phyloP scores from a whole-genome alignment of 2,329 filamentous ascomycete genomes.

The Sarocladiaceae sp. region DNA sequence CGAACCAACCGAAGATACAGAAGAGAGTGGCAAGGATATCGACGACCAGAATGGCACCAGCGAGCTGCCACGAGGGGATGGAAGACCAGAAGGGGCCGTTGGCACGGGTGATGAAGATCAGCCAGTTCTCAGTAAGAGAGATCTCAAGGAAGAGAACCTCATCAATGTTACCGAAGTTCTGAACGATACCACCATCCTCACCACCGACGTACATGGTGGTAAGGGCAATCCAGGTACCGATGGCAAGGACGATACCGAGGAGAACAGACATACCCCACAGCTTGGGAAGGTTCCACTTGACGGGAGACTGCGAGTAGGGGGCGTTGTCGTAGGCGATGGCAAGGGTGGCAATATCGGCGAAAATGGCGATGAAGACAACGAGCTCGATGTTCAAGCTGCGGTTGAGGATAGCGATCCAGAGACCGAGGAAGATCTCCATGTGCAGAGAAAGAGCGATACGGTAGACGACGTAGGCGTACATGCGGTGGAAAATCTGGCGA shows the following conservation, averaged over 20 bases:
- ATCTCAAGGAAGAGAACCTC: slow-evolving; percentile 85
- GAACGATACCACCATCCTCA: slow-evolving; percentile 73
- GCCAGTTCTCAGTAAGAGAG: slow-evolving; percentile 88
- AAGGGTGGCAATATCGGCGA: slow-evolving; percentile 85
- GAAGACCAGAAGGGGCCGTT: slow-evolving; percentile 91
- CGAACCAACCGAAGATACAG: slow-evolving; percentile 78
- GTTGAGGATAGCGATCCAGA: slow-evolving; percentile 89
- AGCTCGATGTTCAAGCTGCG: slow-evolving; percentile 76
- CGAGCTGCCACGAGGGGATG: slow-evolving; percentile 78
- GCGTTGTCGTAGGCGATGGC: slow-evolving; percentile 93
- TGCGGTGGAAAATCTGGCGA: slow-evolving; percentile 91
- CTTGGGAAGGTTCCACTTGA: slow-evolving; percentile 94
- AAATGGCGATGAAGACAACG: slow-evolving; percentile 91
- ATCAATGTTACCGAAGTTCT: slow-evolving; percentile 80
- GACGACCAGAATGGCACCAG: slow-evolving; percentile 71
- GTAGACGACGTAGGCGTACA: slow-evolving; percentile 95
- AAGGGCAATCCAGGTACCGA: slow-evolving; percentile 83
- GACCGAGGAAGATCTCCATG: slow-evolving; percentile 83
- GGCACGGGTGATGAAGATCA: slow-evolving; percentile 93
- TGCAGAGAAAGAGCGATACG: slow-evolving; percentile 89
- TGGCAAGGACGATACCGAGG: slow-evolving; percentile 71
- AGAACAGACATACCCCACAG: slow-evolving; percentile 89
- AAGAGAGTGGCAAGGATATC: slow-evolving; percentile 82
- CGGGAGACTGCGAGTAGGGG: slow-evolving; percentile 75
- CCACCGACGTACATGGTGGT: slow-evolving; percentile 72